Percentiles rank a stretch among this genome's conserved stretches.
Evolutionary conservation across 1,284 basidiomycete genomes (phyloP).

Genomic region (Tetrapyrgos nigripes): DNA sequence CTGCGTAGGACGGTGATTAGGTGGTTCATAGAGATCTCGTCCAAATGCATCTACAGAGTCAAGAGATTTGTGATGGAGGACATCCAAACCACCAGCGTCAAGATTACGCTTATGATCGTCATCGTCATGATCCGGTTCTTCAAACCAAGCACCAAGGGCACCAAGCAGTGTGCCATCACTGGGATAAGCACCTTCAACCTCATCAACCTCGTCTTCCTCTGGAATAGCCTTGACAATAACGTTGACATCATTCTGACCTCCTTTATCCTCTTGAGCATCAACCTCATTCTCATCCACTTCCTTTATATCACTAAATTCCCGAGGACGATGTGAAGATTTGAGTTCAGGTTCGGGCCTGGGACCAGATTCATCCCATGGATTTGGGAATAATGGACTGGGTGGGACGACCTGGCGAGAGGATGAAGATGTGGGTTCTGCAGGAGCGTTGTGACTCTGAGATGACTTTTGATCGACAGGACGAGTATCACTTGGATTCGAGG

Average conservation of each 20-base stretch:
- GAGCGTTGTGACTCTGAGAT: not conserved
- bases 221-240: not conserved
- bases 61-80: not conserved
- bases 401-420: not conserved
- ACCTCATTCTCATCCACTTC: not conserved
- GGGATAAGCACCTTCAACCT: not conserved
- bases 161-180: not conserved
- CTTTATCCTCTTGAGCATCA: not conserved
- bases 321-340: too few relatives aligned
- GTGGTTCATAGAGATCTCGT: too few relatives aligned
- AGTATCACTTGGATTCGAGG: too few relatives aligned
- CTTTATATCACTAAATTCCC: not conserved
- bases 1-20: too few relatives aligned
- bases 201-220: not conserved
- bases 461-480: not conserved
- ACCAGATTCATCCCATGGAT: not conserved
- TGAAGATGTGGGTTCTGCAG: conserved; percentile 1
- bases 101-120: not conserved
- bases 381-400: not conserved
- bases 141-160: not conserved
- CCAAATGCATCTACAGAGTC: too few relatives aligned
- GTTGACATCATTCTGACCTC: not conserved
- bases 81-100: not conserved
- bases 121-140: not conserved
- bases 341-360: too few relatives aligned